Conservation (phyloP, 1,284 basidiomycete genomes). For the Porodaedalea pini region DNA sequence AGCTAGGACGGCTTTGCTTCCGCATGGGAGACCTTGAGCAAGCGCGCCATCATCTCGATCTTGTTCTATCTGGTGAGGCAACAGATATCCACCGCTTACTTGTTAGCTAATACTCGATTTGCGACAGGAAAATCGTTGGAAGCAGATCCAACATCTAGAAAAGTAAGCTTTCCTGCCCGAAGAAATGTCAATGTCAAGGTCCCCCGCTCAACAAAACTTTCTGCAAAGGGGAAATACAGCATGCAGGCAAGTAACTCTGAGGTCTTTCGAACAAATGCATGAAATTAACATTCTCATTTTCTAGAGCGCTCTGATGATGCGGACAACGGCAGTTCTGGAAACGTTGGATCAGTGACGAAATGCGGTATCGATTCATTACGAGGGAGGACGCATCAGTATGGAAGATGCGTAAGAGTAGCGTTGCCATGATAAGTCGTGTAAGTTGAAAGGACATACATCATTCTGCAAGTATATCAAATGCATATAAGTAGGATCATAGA, state of each 20-base stretch:
- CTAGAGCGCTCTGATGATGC: conserved; percentile 17
- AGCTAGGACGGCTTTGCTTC: conserved; percentile 69
- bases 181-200: neutral
- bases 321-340: conserved; percentile 13
- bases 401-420: too few species aligned
- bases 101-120: neutral
- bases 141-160: conserved; percentile 45
- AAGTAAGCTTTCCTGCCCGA: conserved; percentile 30
- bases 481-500: too few species aligned
- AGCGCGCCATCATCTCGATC: conserved; percentile 65
- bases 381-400: too few species aligned
- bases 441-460: too few species aligned
- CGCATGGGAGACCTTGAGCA: conserved; percentile 54
- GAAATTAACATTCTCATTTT: neutral
- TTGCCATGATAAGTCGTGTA: too few species aligned
- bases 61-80: conserved; percentile 46
- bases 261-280: neutral
- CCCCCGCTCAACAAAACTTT: neutral
- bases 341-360: conserved; percentile 13
- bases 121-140: conserved; percentile 47
- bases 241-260: conserved; percentile 28
- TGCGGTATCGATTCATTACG: too few species aligned
- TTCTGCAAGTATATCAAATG: too few species aligned
- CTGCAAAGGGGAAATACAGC: conserved; percentile 33
- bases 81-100: neutral